A percentile compares a stretch with the other conserved stretches of the same genome.
These are phyloP conservation scores for Lactarius pseudohatsudake DNA, from an alignment of 768 basidiomycete species.

Conservation along the genomic window DNA sequence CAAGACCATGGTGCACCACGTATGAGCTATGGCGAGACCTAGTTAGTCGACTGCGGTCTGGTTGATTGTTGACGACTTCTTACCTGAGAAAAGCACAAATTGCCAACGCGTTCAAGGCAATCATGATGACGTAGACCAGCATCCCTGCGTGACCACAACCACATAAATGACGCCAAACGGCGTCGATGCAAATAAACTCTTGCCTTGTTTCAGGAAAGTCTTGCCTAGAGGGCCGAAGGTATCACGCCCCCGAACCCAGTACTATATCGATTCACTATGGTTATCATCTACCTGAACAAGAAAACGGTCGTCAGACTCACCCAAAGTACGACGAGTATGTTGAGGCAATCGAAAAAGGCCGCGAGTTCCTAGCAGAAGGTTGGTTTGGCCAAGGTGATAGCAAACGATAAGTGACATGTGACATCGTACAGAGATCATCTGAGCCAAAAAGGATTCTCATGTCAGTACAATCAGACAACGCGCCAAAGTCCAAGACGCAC, in stretches of 20 bases:
- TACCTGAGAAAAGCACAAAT: no score
- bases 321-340: slow-evolving; percentile 16
- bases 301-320: neutral
- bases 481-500: slow-evolving; percentile 10
- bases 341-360: slow-evolving; percentile 21
- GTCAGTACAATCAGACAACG: neutral
- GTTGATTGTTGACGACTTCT: no score
- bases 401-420: neutral
- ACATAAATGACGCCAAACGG: no score
- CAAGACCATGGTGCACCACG: no score
- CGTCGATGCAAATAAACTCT: neutral
- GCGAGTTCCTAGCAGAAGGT: slow-evolving; percentile 3
- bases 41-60: no score
- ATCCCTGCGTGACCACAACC: no score
- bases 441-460: neutral
- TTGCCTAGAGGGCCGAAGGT: slow-evolving; percentile 19
- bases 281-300: neutral
- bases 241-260: slow-evolving; percentile 21
- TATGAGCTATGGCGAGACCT: no score
- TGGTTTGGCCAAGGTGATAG: neutral
- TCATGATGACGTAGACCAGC: no score
- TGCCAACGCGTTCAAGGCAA: no score
- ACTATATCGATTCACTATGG: neutral
- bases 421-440: slow-evolving; percentile 22
- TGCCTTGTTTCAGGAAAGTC: slow-evolving; percentile 28